Conservation (phyloP, 2,329 filamentous ascomycete species). For the Fusarium sp. region DNA sequence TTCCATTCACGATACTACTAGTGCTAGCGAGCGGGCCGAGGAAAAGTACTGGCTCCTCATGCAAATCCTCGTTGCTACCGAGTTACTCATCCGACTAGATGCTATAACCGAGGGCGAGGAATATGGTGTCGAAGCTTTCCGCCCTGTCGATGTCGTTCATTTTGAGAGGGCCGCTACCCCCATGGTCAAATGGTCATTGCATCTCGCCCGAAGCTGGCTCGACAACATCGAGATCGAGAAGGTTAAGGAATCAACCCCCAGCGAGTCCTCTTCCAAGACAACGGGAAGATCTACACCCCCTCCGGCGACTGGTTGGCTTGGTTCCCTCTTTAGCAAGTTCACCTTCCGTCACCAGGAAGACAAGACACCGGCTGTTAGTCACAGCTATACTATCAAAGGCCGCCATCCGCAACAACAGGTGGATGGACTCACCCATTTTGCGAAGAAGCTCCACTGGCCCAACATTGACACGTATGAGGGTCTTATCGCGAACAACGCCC, state of each 20-base stretch:
- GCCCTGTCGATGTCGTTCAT: slow-evolving; percentile 69
- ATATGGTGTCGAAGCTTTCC: slow-evolving; percentile 65
- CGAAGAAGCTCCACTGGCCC: slow-evolving; percentile 74
- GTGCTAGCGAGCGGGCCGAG: slow-evolving; percentile 67
- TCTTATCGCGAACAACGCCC: slow-evolving; percentile 65
- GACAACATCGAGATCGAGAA: slow-evolving; percentile 75
- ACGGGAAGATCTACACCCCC: slow-evolving; percentile 28
- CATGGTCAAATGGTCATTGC: slow-evolving; percentile 77
- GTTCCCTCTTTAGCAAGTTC: slow-evolving; percentile 70
- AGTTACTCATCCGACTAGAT: slow-evolving; percentile 76
- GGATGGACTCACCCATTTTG: slow-evolving; percentile 75
- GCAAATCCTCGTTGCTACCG: slow-evolving; percentile 75
- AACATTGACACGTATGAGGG: slow-evolving; percentile 68
- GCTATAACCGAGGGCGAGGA: slow-evolving; percentile 74
- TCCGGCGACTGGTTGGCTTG: slow-evolving; percentile 64
- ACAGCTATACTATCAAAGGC: slow-evolving; percentile 67
- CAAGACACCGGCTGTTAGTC: slow-evolving; percentile 52
- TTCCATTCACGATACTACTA: slow-evolving; percentile 65
- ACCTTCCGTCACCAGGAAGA: slow-evolving; percentile 60
- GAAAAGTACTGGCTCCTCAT: slow-evolving; percentile 78
- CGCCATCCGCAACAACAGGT: slow-evolving; percentile 72
- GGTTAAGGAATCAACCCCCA: slow-evolving; percentile 51
- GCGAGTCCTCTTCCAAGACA: slow-evolving; percentile 10
- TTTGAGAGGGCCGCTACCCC: slow-evolving; percentile 74
- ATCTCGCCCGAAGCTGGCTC: slow-evolving; percentile 76